Conservation (phyloP, 2,329 filamentous ascomycete species). For the Sporothrix luriei region DNA sequence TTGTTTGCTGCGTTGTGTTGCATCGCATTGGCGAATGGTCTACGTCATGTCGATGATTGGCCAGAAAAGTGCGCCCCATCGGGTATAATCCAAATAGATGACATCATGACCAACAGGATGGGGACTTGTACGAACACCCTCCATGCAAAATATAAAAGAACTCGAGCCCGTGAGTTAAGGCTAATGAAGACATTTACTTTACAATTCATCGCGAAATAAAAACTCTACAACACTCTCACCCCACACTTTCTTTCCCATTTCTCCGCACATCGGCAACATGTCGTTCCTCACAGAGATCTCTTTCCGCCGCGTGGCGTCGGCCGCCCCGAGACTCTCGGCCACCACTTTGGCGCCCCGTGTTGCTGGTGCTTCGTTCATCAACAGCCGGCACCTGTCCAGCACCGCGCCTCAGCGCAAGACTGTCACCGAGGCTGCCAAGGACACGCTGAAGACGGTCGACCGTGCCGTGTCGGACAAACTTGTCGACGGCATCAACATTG, state of each 20-base stretch:
- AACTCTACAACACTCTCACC: neutral
- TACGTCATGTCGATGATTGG: conserved; percentile 24
- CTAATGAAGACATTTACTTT: neutral
- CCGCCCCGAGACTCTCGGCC: conserved; percentile 46
- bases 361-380: neutral
- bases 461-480: conserved; percentile 62
- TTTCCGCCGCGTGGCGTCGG: conserved; percentile 48
- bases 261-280: conserved; percentile 46
- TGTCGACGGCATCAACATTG: conserved; percentile 62
- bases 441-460: conserved; percentile 62
- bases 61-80: conserved; percentile 8
- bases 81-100: neutral
- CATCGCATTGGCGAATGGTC: neutral
- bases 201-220: neutral
- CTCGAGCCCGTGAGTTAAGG: neutral
- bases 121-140: neutral
- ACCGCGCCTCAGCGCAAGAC: conserved; percentile 46
- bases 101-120: conserved; percentile 17
- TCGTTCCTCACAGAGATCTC: conserved; percentile 56
- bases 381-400: conserved; percentile 24
- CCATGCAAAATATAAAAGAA: conserved; percentile 17
- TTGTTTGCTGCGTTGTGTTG: conserved; percentile 10
- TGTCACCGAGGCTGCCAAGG: conserved; percentile 52
- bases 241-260: neutral
- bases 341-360: conserved; percentile 38